phyloP scores from a whole-genome alignment of 1,284 basidiomycete species.

The Ustilago nuda region DNA sequence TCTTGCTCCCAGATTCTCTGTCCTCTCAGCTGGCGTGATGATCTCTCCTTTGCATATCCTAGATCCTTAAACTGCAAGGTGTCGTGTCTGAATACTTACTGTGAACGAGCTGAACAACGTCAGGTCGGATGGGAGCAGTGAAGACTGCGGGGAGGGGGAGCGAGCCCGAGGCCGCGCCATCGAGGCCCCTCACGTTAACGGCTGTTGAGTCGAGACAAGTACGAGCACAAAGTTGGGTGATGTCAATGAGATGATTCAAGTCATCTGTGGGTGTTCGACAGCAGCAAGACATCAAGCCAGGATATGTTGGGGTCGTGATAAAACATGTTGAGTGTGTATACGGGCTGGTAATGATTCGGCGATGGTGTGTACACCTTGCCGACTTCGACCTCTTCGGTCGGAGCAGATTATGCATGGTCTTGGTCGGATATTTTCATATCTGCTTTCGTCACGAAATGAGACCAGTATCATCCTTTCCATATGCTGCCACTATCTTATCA shows the following conservation, averaged over 20 bases:
- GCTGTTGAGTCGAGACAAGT: conserved; percentile 36
- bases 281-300: conserved; percentile 11
- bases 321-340: not conserved
- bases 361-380: too few species aligned
- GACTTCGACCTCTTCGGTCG: not conserved
- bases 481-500: not conserved
- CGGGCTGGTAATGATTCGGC: not conserved
- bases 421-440: too few species aligned
- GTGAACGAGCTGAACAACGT: conserved; percentile 98
- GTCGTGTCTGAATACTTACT: conserved; percentile 76
- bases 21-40: too few species aligned
- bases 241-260: conserved; percentile 18
- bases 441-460: not conserved
- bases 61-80: not conserved
- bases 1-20: not conserved
- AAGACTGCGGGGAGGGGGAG: conserved; percentile 95
- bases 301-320: not conserved
- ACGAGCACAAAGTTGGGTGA: conserved; percentile 5
- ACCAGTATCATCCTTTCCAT: not conserved
- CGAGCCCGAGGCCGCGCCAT: conserved; percentile 80
- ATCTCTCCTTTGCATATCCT: not conserved
- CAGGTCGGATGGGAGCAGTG: conserved; percentile 96
- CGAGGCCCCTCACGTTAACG: conserved; percentile 68
- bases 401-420: too few species aligned
- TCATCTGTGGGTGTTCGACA: not conserved